Evolutionary conservation across 1,284 basidiomycete species (phyloP).

Genomic region (Fomes fomentarius): DNA sequence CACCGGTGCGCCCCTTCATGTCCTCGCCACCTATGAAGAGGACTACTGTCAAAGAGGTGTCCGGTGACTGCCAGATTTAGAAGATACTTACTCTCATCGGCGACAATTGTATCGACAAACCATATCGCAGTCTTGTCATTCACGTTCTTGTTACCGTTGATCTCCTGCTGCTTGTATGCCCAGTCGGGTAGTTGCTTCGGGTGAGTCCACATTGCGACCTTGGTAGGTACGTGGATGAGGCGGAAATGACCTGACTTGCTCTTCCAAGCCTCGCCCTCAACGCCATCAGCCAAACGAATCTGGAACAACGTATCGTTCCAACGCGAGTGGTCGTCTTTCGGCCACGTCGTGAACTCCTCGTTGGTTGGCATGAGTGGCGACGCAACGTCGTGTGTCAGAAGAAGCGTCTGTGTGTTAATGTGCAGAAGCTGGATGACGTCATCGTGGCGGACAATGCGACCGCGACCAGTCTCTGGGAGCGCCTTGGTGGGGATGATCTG

Average conservation of each 20-base stretch:
- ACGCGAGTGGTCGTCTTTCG: constrained; percentile 70
- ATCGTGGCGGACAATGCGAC: constrained; percentile 86
- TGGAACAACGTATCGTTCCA: constrained; percentile 90
- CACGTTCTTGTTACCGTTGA: constrained; percentile 97
- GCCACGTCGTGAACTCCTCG: constrained; percentile 95
- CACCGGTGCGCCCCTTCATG: constrained; percentile 53
- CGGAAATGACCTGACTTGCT: constrained; percentile 92
- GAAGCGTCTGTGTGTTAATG: constrained; percentile 79
- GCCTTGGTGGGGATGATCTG: constrained; percentile 93
- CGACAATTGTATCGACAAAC: constrained; percentile 86
- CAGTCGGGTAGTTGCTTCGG: constrained; percentile 87
- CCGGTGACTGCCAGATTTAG: no score
- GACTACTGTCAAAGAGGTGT: no score
- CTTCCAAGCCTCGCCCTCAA: constrained; percentile 83
- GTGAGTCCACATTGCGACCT: constrained; percentile 95
- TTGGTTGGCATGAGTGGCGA: constrained; percentile 97
- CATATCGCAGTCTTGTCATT: constrained; percentile 85
- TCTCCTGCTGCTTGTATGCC: constrained; percentile 96
- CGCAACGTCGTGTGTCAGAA: constrained; percentile 97
- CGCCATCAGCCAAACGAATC: constrained; percentile 71
- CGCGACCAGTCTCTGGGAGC: constrained; percentile 86
- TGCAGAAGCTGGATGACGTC: constrained; percentile 92
- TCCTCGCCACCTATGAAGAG: constrained; percentile 59
- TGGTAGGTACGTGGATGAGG: constrained; percentile 87
- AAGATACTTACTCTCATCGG: constrained; percentile 64